phyloP scores from a whole-genome alignment of 2,329 filamentous ascomycete genomes.

The Orbilia blumenaviensis region DNA sequence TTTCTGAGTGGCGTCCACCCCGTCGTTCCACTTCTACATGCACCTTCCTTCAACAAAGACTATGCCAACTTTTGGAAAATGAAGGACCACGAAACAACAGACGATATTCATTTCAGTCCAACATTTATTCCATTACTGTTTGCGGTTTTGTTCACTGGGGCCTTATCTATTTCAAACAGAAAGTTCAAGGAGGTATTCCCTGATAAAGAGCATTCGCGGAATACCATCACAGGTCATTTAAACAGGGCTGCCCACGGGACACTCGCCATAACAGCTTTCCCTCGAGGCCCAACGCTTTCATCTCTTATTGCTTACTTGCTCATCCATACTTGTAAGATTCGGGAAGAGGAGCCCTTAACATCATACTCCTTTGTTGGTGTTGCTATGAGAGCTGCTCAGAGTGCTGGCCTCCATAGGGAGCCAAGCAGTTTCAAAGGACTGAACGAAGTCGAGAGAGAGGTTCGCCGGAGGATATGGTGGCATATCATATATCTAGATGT shows the following conservation, averaged over 20 bases:
- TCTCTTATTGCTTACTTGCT: slow-evolving; percentile 57
- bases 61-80: slow-evolving; percentile 55
- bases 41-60: slow-evolving; percentile 55
- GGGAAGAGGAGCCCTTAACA: slow-evolving; percentile 57
- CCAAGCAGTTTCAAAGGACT: slow-evolving; percentile 60
- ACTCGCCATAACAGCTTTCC: slow-evolving; percentile 54
- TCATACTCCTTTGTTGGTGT: slow-evolving; percentile 57
- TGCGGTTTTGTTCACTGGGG: slow-evolving; percentile 56
- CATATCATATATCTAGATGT: slow-evolving; percentile 58
- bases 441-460: slow-evolving; percentile 58
- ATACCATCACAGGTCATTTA: slow-evolving; percentile 50
- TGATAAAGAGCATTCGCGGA: slow-evolving; percentile 51
- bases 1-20: slow-evolving; percentile 57
- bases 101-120: slow-evolving; percentile 52
- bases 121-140: slow-evolving; percentile 57
- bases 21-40: slow-evolving; percentile 56
- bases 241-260: slow-evolving; percentile 51
- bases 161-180: slow-evolving; percentile 55
- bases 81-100: slow-evolving; percentile 51
- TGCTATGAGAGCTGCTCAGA: slow-evolving; percentile 58
- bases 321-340: slow-evolving; percentile 56
- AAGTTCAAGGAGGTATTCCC: slow-evolving; percentile 46
- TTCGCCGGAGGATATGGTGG: slow-evolving; percentile 59
- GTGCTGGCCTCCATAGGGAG: slow-evolving; percentile 58
- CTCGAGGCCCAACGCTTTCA: slow-evolving; percentile 55